Conservation (phyloP, 2,329 filamentous ascomycete genomes). For the Meredithiella fracta region DNA sequence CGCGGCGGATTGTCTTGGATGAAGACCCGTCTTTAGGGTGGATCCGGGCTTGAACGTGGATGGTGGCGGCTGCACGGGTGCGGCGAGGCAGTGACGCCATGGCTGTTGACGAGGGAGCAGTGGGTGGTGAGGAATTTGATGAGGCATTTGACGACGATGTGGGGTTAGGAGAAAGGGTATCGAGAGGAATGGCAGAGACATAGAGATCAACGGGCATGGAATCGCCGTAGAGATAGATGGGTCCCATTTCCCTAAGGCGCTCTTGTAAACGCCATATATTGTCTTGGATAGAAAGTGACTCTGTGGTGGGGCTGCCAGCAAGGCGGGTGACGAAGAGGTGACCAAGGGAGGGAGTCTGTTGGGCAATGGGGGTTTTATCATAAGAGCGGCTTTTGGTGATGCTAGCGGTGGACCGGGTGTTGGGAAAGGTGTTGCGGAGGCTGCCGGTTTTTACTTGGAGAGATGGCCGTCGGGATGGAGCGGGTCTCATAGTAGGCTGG, state of each 20-base stretch:
- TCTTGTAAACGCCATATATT: constrained; percentile 12
- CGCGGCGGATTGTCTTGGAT: constrained; percentile 32
- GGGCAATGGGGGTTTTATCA: neutral
- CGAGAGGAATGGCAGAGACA: constrained; percentile 7
- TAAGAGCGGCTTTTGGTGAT: constrained; percentile 3
- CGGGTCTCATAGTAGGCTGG: neutral
- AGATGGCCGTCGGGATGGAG: constrained; percentile 1
- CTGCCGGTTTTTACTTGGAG: constrained; percentile 10
- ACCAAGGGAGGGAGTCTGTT: neutral
- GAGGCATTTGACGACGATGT: neutral
- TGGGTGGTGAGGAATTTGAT: neutral
- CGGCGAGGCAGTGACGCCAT: neutral
- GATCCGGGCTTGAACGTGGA: constrained; percentile 27
- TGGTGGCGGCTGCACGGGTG: constrained; percentile 2
- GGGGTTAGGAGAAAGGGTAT: neutral
- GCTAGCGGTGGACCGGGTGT: neutral
- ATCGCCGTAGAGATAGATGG: constrained; percentile 10
- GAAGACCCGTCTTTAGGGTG: constrained; percentile 25
- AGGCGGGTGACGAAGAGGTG: neutral
- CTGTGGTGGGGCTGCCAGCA: neutral
- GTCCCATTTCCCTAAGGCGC: constrained; percentile 12
- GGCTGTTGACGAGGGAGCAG: neutral
- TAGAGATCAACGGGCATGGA: constrained; percentile 9
- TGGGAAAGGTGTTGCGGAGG: neutral
- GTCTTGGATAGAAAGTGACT: constrained; percentile 8